A percentile compares a stretch with the other conserved stretches of the same genome.
Conservation (phyloP, 2,329 filamentous ascomycete species). For the Fonsecaea nubica region DNA sequence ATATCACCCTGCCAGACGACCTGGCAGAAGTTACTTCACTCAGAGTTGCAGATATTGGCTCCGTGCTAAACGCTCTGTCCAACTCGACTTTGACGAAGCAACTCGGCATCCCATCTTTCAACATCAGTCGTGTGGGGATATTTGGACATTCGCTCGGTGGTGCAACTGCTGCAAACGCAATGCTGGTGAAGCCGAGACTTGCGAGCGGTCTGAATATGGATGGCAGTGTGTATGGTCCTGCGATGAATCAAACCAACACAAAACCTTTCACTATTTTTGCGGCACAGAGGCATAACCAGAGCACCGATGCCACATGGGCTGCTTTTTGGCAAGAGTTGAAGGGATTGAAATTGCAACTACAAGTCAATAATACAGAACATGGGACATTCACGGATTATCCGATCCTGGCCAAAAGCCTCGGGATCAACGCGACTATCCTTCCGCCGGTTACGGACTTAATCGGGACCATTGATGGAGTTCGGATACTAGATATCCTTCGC, state of each 20-base stretch:
- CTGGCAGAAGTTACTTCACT: slow-evolving; percentile 11
- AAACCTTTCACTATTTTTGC: slow-evolving; percentile 36
- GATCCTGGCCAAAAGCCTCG: slow-evolving; percentile 30
- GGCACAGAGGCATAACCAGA: slow-evolving; percentile 28
- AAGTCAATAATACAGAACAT: slow-evolving; percentile 31
- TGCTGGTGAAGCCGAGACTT: slow-evolving; percentile 40
- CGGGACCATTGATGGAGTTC: slow-evolving; percentile 32
- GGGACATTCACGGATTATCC: slow-evolving; percentile 38
- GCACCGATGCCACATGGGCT: slow-evolving; percentile 32
- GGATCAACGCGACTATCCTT: slow-evolving; percentile 18
- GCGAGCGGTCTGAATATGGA: slow-evolving; percentile 47
- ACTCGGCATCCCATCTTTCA: slow-evolving; percentile 15
- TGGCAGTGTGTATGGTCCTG: slow-evolving; percentile 42
- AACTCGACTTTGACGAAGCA: slow-evolving; percentile 15
- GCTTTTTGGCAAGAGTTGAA: slow-evolving; percentile 33
- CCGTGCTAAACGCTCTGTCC: slow-evolving; percentile 26
- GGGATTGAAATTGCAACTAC: slow-evolving; percentile 33
- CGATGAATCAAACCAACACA: slow-evolving; percentile 21
- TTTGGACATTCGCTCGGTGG: slow-evolving; percentile 50
- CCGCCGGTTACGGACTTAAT: slow-evolving; percentile 21
- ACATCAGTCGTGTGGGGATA: slow-evolving; percentile 30
- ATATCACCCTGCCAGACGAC: slow-evolving; percentile 26
- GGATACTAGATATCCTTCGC: slow-evolving; percentile 31
- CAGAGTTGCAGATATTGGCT: slow-evolving; percentile 30
- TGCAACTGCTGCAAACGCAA: slow-evolving; percentile 41